A percentile compares a stretch with the other conserved stretches of the same genome.
phyloP scores from a whole-genome alignment of 1,139 yeast genomes.

The Hanseniaspora gamundiae region DNA sequence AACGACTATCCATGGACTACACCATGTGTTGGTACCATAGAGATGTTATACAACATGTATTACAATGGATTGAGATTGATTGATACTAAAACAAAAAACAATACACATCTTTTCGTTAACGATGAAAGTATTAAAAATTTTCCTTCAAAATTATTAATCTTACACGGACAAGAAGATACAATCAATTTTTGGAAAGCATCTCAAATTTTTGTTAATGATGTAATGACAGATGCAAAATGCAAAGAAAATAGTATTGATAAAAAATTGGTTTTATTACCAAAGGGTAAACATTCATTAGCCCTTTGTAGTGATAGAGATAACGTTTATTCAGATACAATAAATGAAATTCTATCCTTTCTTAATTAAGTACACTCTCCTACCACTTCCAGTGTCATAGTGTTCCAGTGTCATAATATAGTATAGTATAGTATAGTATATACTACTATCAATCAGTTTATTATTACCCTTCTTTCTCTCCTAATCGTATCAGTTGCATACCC shows the following conservation, averaged over 20 bases:
- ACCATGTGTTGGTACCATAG: slow-evolving; percentile 34
- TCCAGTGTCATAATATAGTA: too few relatives aligned
- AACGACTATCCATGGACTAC: slow-evolving; percentile 34
- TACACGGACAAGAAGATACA: slow-evolving; percentile 25
- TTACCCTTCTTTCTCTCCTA: too few relatives aligned
- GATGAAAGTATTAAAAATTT: neutral
- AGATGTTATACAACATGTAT: slow-evolving; percentile 53
- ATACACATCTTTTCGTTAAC: too few relatives aligned
- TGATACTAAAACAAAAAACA: slow-evolving; percentile 8
- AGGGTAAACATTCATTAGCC: neutral
- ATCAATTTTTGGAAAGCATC: slow-evolving; percentile 49
- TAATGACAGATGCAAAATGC: neutral
- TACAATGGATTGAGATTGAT: slow-evolving; percentile 22
- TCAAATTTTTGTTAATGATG: slow-evolving; percentile 31
- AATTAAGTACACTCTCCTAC: too few relatives aligned
- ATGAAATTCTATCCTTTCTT: too few relatives aligned
- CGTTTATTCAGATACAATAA: too few relatives aligned
- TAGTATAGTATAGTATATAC: too few relatives aligned
- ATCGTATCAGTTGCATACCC: too few relatives aligned
- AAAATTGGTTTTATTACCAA: neutral
- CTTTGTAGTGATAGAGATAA: neutral
- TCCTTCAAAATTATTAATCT: neutral
- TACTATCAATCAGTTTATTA: too few relatives aligned
- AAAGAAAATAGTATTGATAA: neutral
- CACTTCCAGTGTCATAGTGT: too few relatives aligned